phyloP scores from a whole-genome alignment of 1,284 basidiomycete genomes.

The Puccinia coronata region DNA sequence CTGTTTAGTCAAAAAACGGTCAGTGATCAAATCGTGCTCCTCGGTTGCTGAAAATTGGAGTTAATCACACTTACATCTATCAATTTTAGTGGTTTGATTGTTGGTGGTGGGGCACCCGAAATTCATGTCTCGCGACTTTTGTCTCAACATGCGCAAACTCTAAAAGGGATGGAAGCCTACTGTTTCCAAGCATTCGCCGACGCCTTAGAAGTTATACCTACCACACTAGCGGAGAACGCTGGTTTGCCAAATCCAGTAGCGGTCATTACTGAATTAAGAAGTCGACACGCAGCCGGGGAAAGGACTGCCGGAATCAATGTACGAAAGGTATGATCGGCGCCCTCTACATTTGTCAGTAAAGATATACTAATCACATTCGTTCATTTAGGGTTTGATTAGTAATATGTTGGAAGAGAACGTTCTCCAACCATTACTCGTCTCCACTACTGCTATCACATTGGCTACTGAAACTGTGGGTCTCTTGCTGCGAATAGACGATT shows the following conservation, averaged over 20 bases:
- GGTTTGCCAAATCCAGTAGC: conserved; percentile 90
- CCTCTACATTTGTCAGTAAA: conserved; percentile 42
- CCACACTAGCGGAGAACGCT: conserved; percentile 96
- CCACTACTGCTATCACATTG: conserved; percentile 91
- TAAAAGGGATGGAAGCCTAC: conserved; percentile 98
- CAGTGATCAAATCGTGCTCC: conserved; percentile 54
- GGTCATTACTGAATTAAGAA: conserved; percentile 96
- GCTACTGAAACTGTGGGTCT: conserved; percentile 97
- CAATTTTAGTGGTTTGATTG: conserved; percentile 78
- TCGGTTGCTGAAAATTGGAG: background rate
- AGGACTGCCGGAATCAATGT: conserved; percentile 97
- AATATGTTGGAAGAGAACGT: conserved; percentile 98
- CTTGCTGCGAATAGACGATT: conserved; percentile 94
- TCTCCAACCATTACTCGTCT: conserved; percentile 91
- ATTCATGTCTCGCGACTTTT: conserved; percentile 95
- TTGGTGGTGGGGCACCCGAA: conserved; percentile 96
- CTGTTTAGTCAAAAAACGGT: conserved; percentile 98
- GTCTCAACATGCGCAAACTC: conserved; percentile 85
- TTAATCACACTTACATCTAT: conserved; percentile 18
- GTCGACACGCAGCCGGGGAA: conserved; percentile 93
- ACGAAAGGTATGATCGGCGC: conserved; percentile 73
- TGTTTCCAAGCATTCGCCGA: conserved; percentile 99
- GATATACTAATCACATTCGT: conserved; percentile 39
- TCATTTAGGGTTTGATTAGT: conserved; percentile 78
- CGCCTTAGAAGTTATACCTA: conserved; percentile 96